Conservation (phyloP, 2,329 filamentous ascomycete species). For the Pyrenochaeta sp. region DNA sequence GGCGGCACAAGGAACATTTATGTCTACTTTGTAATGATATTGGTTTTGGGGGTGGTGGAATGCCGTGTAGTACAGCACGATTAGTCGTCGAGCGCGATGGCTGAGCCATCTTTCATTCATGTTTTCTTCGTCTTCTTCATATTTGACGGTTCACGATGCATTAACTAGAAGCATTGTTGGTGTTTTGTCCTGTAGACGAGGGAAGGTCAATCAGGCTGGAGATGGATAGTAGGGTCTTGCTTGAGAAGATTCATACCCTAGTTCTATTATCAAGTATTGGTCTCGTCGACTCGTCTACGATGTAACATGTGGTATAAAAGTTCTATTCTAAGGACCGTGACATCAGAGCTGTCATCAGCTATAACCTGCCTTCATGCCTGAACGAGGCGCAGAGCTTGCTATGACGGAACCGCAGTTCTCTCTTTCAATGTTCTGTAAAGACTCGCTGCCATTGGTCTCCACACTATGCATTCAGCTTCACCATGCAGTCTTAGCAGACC, state of each 20-base stretch:
- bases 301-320: too few relatives aligned
- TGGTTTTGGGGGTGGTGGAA: constrained; percentile 17
- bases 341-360: too few relatives aligned
- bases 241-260: neutral
- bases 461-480: too few relatives aligned
- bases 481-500: too few relatives aligned
- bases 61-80: constrained; percentile 15
- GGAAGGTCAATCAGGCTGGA: neutral
- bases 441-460: too few relatives aligned
- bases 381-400: too few relatives aligned
- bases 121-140: constrained; percentile 3
- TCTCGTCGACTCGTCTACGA: too few relatives aligned
- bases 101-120: constrained; percentile 1
- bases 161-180: constrained; percentile 16
- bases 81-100: constrained; percentile 2
- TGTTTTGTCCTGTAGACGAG: neutral
- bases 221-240: neutral
- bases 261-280: too few relatives aligned
- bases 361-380: too few relatives aligned
- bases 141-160: constrained; percentile 10
- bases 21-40: constrained; percentile 4
- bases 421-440: too few relatives aligned
- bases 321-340: neutral
- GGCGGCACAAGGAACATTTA: constrained; percentile 15
- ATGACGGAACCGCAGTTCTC: too few relatives aligned